These are phyloP conservation scores for Hebeloma cylindrosporum DNA, from an alignment of 768 basidiomycete species.

Conservation along the genomic window DNA sequence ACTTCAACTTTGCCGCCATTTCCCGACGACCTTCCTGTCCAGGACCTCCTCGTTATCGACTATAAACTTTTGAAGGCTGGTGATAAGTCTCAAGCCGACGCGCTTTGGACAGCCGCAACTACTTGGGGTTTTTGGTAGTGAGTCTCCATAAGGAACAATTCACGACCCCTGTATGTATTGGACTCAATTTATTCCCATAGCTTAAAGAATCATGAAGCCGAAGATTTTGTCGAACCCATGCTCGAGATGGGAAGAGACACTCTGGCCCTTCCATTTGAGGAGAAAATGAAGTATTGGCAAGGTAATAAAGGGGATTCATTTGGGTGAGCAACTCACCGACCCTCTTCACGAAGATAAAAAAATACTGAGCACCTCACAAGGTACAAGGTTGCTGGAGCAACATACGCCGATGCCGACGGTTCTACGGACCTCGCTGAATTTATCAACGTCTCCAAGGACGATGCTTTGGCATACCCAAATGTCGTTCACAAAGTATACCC, in stretches of 20 bases:
- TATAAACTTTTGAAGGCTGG: constrained; percentile 43
- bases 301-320: constrained; percentile 41
- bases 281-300: constrained; percentile 55
- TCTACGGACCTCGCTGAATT: constrained; percentile 56
- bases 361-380: constrained; percentile 24
- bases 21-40: constrained; percentile 47
- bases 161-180: neutral
- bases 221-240: constrained; percentile 44
- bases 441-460: constrained; percentile 65
- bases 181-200: constrained; percentile 22
- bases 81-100: constrained; percentile 40
- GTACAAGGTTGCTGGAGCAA: constrained; percentile 59
- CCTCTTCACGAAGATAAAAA: constrained; percentile 5
- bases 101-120: constrained; percentile 52
- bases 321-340: constrained; percentile 28
- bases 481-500: constrained; percentile 55
- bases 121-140: constrained; percentile 64
- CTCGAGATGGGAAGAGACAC: constrained; percentile 53
- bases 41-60: constrained; percentile 54
- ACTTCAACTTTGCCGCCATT: constrained; percentile 34
- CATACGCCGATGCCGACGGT: constrained; percentile 56
- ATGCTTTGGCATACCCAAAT: constrained; percentile 55
- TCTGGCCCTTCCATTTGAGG: constrained; percentile 47
- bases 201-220: constrained; percentile 51
- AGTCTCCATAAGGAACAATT: constrained; percentile 22